Percentiles rank a stretch among this genome's conserved stretches.
phyloP scores from a whole-genome alignment of 305 asterid species.

The Nicotiana rustica region DNA sequence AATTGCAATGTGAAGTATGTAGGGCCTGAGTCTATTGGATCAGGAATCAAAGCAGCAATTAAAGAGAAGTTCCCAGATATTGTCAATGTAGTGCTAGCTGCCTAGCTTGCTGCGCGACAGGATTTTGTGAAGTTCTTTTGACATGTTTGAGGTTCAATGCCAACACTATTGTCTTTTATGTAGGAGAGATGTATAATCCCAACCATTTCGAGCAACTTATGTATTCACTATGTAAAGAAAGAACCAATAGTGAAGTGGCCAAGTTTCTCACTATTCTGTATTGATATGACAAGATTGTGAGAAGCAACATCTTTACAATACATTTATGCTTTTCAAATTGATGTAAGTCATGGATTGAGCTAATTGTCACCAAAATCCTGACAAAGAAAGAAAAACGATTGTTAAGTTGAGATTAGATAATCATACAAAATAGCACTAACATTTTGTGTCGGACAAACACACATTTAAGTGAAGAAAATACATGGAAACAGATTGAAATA shows the following conservation, averaged over 20 bases:
- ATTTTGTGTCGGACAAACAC: no score
- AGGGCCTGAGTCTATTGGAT: slow-evolving; percentile 89
- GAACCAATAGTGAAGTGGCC: background rate
- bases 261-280: slow-evolving; percentile 20
- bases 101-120: slow-evolving; percentile 40
- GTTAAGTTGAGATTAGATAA: no score
- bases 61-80: slow-evolving; percentile 92
- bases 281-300: background rate
- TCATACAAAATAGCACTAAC: no score
- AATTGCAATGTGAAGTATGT: slow-evolving; percentile 67
- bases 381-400: no score
- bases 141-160: background rate
- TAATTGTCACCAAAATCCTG: no score
- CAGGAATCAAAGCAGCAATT: slow-evolving; percentile 91
- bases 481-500: no score
- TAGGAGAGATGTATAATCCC: background rate
- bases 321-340: background rate
- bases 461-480: no score
- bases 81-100: slow-evolving; percentile 64
- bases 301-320: background rate
- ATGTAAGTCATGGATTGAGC: background rate
- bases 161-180: background rate
- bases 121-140: background rate
- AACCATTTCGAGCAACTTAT: background rate
- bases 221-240: slow-evolving; percentile 21